A percentile compares a stretch with the other conserved stretches of the same genome.
Evolutionary conservation across 108 stramenopile species (phyloP).

Genomic region (Fragilaria crotonensis): DNA sequence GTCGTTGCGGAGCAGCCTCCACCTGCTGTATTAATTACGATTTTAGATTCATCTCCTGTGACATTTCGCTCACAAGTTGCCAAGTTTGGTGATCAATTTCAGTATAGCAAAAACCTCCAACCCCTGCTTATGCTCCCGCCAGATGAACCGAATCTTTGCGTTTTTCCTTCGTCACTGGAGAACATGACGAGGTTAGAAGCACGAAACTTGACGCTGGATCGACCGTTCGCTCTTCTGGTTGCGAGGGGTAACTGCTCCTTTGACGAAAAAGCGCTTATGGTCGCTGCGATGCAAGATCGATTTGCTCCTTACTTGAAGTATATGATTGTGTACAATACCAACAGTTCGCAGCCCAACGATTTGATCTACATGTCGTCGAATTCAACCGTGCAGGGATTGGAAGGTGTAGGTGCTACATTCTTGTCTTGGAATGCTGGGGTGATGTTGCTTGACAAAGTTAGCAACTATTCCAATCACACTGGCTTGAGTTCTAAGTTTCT

Average conservation of each 20-base stretch:
- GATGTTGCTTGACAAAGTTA: conserved; percentile 8
- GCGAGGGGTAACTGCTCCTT: conserved; percentile 27
- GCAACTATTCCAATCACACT: not conserved
- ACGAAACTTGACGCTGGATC: not conserved
- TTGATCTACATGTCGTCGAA: conserved; percentile 6
- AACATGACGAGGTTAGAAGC: not conserved
- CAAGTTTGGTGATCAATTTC: conserved; percentile 2
- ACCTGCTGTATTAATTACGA: not conserved
- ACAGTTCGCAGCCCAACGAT: conserved; percentile 7
- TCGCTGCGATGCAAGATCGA: conserved; percentile 13
- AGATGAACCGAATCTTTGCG: not conserved
- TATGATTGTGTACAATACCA: conserved; percentile 37
- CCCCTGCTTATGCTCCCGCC: not conserved
- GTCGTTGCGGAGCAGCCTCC: not conserved
- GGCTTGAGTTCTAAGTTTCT: conserved; percentile 9
- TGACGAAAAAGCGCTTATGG: conserved; percentile 19
- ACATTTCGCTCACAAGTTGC: not conserved
- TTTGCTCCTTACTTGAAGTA: conserved; percentile 9
- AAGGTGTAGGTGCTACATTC: conserved; percentile 2
- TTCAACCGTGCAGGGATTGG: not conserved
- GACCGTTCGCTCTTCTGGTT: conserved; percentile 33
- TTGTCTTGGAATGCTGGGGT: conserved; percentile 7
- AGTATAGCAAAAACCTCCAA: not conserved
- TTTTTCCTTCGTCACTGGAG: not conserved
- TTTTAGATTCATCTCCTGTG: not conserved